Base-by-base conservation (phyloP, 768 basidiomycete genomes). In the Dentipellis sp. region DNA sequence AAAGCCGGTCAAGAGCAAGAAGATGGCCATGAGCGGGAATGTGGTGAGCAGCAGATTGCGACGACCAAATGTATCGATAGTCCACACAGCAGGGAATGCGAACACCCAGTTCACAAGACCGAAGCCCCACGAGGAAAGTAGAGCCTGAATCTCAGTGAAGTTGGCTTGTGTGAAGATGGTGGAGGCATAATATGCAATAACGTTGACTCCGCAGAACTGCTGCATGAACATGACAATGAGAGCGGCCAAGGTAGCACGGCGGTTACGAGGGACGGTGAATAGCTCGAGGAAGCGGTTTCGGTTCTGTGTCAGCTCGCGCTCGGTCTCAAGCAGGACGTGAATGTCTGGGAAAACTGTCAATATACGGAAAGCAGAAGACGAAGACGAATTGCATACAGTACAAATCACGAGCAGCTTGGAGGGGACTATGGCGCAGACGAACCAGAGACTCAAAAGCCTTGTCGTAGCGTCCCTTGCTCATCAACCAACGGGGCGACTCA, bases 401-500 rank as follows among this genome's bases (percentile, higher is more conserved):
- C 42, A 86, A 68, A 61, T 94, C 91, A 10, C 91, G 78, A 0
- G 91, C 91, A 10, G 91, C 91, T 62, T 91, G 86, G 10, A 93
- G 69, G 11, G 75, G 77, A 59, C 77, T 80, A 65, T 81, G 78
- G 42, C 91, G 81, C 7, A 94, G 78, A 34, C 86, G 81, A 53
- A 70, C 69, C 52, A 93, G 79, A 2, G 71, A 68, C 4, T 73
- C 66, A 65, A 76, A 92, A 0, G 91, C 91, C 2, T 84, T 75
- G 2, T 69, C 71, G 64, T 91, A 86, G 14, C 85, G 82, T 51
- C 78, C 80, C 68, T 91, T 89, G 67, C 80, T 80, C 75, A 94
- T 87, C 34, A 86, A 76, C 91, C 91, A 94, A 63, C 90, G 82
- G 4, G 91, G 91, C 0, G 86, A 90, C 70, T 92, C 90, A 2